These are phyloP conservation scores for Misopates orontium DNA, from an alignment of 257 asterid genomes.

Conservation along the genomic window DNA sequence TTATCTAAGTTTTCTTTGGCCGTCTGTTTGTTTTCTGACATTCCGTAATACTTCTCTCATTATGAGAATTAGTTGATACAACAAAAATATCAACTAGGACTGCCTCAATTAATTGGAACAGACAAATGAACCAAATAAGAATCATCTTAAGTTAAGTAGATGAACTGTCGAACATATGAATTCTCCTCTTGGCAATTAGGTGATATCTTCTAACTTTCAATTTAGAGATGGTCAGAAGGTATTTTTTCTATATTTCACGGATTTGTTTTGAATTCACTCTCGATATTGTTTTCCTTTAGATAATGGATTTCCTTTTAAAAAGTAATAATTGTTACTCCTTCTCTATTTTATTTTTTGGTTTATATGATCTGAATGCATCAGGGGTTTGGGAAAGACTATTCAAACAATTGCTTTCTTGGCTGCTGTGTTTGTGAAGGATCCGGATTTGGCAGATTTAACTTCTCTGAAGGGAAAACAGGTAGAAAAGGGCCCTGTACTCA, in stretches of 20 bases:
- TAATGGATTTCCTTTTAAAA: background rate
- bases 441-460: conserved; percentile 40
- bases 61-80: too few species aligned
- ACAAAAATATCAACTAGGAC: too few species aligned
- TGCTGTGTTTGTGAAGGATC: conserved; percentile 75
- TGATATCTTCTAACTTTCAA: background rate
- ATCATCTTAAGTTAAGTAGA: too few species aligned
- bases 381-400: conserved; percentile 99
- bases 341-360: conserved; percentile 15
- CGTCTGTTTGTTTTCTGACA: too few species aligned
- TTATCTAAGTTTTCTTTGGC: too few species aligned
- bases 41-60: too few species aligned
- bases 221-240: background rate
- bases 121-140: too few species aligned
- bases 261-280: conserved; percentile 11
- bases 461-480: conserved; percentile 28
- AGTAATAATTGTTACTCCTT: conserved; percentile 2
- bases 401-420: conserved; percentile 92
- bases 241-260: background rate
- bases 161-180: too few species aligned
- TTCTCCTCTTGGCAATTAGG: background rate
- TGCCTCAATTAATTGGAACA: too few species aligned
- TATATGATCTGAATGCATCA: conserved; percentile 29
- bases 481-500: conserved; percentile 62
- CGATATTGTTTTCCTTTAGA: background rate